Evolutionary conservation across 768 basidiomycete genomes (phyloP), one percentile per base, ranked within the genome.

Genomic region (Omphalotus guepiniiformis): DNA sequence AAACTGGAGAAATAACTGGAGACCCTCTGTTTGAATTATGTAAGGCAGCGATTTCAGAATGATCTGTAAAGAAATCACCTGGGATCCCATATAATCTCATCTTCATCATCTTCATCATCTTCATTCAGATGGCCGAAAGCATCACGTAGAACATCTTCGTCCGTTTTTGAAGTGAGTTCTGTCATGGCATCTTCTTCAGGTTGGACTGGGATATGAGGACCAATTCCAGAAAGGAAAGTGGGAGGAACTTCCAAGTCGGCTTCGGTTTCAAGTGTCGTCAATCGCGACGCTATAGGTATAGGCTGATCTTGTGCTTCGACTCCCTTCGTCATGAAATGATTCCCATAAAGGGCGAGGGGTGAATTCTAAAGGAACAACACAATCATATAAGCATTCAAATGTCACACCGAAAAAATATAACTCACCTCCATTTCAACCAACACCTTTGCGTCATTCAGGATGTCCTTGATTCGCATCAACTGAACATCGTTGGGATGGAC

Each of bases 401-500:
- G 30, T 7, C 21, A 25, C 39, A 29, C 18, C 22, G 22, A 43
- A 22, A 51, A 49, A 32, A 25, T 25, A 5, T 56, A 30, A 64
- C 71, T 48, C 51, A 88, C 88, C 71, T 82, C 75, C 47, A 76
- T 65, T 47, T 74, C 71, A 21, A 76, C 75, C 19, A 95, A 61
- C 4, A 69, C 63, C 52, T 68, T 73, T 1, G 85, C 86, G 58
- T 96, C 92, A 12, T 74, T 66, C 39, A 93, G 70, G 34, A 96
- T 68, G 65, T 96, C 95, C 38, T 80, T 75, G 49, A 99, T 88
- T 54, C 96, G 76, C 91, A 97, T 94, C 35, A 99, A 67, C 56
- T 94, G 89, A 70, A 95, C 93, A 49, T 89, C 93, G 56, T 99
- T 98, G 6, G 96, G 96, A 68, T 98, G 79, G 28, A 72, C 74